Evolutionary conservation across 192 early-diverging fungal genomes (phyloP).

Genomic region (Dispira simplex): DNA sequence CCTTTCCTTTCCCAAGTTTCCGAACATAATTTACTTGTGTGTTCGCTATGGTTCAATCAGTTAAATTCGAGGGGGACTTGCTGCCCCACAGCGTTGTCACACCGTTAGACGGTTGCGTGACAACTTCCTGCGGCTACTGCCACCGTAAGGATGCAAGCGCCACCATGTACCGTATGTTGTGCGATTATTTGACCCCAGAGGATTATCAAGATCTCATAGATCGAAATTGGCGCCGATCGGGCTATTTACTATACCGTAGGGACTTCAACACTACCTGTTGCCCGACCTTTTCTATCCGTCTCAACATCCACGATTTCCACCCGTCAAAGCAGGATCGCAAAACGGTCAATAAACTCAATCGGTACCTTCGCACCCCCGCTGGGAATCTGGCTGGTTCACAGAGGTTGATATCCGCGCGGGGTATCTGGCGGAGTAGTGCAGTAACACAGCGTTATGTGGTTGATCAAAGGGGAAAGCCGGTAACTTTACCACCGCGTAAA

Average conservation of each 20-base stretch:
- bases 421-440: too few species aligned
- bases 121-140: slow-evolving; percentile 1
- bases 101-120: background rate
- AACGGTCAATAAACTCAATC: slow-evolving; percentile 33
- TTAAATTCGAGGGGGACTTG: background rate
- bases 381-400: background rate
- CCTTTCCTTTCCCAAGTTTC: background rate
- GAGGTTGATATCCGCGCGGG: background rate
- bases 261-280: slow-evolving; percentile 10
- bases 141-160: background rate
- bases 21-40: background rate
- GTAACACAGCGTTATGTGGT: background rate
- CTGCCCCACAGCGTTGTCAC: background rate
- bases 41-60: background rate
- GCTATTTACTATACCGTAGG: slow-evolving; percentile 8
- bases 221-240: slow-evolving; percentile 31
- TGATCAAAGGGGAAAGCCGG: background rate
- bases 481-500: slow-evolving; percentile 2
- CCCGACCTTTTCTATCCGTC: slow-evolving; percentile 12
- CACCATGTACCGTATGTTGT: background rate
- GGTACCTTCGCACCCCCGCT: slow-evolving; percentile 24
- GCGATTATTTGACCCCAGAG: background rate
- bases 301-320: slow-evolving; percentile 18
- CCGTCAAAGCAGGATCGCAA: slow-evolving; percentile 29
- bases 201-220: slow-evolving; percentile 28